Evolutionary conservation across 768 basidiomycete species (phyloP).

Genomic region (Lactifluus piperatus): DNA sequence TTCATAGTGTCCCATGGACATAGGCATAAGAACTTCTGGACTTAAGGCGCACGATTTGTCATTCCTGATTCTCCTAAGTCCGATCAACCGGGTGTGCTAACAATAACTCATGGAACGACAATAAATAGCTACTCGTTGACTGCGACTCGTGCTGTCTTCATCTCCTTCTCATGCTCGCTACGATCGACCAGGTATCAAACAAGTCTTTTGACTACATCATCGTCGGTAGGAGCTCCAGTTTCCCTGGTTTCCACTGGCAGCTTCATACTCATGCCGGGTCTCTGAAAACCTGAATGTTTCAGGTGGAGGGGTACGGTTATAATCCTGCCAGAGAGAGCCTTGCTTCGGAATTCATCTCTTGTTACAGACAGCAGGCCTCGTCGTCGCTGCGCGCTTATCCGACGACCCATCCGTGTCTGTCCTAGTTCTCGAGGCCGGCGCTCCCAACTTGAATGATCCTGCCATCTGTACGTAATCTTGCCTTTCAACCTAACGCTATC

Average conservation of each 20-base stretch:
- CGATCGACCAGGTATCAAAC: conserved; percentile 12
- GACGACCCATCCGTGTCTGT: conserved; percentile 17
- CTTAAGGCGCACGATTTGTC: no score
- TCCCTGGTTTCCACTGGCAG: no score
- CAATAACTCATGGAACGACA: no score
- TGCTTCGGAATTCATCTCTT: not conserved
- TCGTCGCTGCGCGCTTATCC: conserved; percentile 17
- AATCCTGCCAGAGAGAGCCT: not conserved
- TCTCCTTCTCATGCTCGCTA: conserved; percentile 10
- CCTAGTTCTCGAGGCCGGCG: conserved; percentile 16
- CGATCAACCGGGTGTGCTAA: no score
- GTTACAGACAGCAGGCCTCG: conserved; percentile 15
- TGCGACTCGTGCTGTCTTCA: not conserved
- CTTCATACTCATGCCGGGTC: not conserved
- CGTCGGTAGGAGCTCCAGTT: conserved; percentile 3
- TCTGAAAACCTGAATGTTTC: not conserved
- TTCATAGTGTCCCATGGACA: no score
- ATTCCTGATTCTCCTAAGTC: no score
- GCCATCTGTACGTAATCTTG: not conserved
- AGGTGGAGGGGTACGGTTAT: conserved; percentile 11
- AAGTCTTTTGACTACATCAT: conserved; percentile 20
- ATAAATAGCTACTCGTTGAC: not conserved
- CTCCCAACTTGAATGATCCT: conserved; percentile 12
- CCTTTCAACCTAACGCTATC: no score
- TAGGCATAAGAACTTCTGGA: no score